Evolutionary conservation across 805 yeast species (phyloP).

Genomic region (Myxozyma mucilagina): DNA sequence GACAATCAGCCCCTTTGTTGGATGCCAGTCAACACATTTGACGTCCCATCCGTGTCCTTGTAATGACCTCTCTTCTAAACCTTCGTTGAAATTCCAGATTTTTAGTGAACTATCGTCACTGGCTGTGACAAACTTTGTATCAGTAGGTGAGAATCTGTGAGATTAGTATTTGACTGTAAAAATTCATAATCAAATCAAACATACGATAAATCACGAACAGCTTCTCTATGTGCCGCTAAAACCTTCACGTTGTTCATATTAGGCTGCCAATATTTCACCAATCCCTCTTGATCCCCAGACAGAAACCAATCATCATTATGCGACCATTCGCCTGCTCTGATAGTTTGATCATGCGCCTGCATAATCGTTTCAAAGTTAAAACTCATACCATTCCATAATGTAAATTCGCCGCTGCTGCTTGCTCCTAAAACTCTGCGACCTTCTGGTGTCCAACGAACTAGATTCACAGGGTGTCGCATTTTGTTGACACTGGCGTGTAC

Average conservation of each 20-base stretch:
- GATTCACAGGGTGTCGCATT: slow-evolving; percentile 68
- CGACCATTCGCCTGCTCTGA: slow-evolving; percentile 74
- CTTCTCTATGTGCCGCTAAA: slow-evolving; percentile 71
- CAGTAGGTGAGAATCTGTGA: slow-evolving; percentile 74
- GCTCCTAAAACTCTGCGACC: slow-evolving; percentile 89
- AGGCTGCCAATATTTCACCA: slow-evolving; percentile 95
- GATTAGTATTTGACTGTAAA: not conserved
- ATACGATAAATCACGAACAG: slow-evolving; percentile 72
- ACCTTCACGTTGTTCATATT: slow-evolving; percentile 94
- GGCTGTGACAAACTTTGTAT: slow-evolving; percentile 87
- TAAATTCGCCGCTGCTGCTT: slow-evolving; percentile 90
- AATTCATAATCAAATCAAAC: not conserved
- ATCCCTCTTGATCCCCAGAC: slow-evolving; percentile 91
- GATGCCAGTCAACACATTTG: slow-evolving; percentile 96
- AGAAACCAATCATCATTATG: slow-evolving; percentile 93
- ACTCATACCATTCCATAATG: slow-evolving; percentile 94
- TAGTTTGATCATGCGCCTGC: slow-evolving; percentile 89
- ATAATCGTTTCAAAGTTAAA: slow-evolving; percentile 94
- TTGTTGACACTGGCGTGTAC: slow-evolving; percentile 90
- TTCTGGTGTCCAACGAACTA: slow-evolving; percentile 81
- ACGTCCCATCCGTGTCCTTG: slow-evolving; percentile 99
- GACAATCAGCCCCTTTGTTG: slow-evolving; percentile 77
- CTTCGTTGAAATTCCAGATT: slow-evolving; percentile 92
- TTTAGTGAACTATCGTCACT: slow-evolving; percentile 90
- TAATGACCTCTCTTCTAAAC: slow-evolving; percentile 73